Evolutionary conservation across 2,329 filamentous ascomycete genomes (phyloP), one percentile per base, ranked within the genome.

Genomic region (Colletotrichum liriopes): DNA sequence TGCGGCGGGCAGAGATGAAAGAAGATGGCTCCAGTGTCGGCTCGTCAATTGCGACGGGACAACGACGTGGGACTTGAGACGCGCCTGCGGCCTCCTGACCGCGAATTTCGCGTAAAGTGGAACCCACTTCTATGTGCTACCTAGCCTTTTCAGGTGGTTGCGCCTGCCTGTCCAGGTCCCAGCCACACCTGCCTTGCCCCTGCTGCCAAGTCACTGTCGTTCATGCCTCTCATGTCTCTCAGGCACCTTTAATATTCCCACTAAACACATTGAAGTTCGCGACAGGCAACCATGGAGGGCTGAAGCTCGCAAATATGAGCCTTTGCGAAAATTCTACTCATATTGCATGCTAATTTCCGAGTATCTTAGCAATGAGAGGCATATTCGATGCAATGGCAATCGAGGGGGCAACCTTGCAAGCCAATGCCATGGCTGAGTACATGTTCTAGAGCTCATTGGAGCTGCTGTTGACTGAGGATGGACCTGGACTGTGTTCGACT

Each of bases 91-190:
- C 56, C 47, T 54, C 71, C 61, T 58, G 64, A 71, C 67, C 71
- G 71, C 73, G 68, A 74, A 69, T 75, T 70, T 74, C 73, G 73
- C 73, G 73, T 75, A 74, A 60, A 75, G 73, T 75, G 72, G 68
- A 65, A 49, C 58, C 41, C 64, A 52, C 23, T 35, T 18, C 14
- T 16, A 20, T 3, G 29, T 18, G 61, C 65, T 59, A 63, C 23
- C 23, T 26, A 26, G 51, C 65, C 65, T 56, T 11, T 54, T 54
- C 20, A 12, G 29, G 45, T 16, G 26, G 23, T 43, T 56, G 68
- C 55, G 49, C 29, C 41, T 43, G 56, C 37, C 47, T 66, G 39
- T 16, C 41, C 47, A 43, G 20, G n/a, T 55, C n/a, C 29, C 26
- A 55, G 67, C 49, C 52, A 51, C 68, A 67, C 63, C 29, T 26